phyloP scores from a whole-genome alignment of 768 basidiomycete species.

The Clitopilus hobsonii region DNA sequence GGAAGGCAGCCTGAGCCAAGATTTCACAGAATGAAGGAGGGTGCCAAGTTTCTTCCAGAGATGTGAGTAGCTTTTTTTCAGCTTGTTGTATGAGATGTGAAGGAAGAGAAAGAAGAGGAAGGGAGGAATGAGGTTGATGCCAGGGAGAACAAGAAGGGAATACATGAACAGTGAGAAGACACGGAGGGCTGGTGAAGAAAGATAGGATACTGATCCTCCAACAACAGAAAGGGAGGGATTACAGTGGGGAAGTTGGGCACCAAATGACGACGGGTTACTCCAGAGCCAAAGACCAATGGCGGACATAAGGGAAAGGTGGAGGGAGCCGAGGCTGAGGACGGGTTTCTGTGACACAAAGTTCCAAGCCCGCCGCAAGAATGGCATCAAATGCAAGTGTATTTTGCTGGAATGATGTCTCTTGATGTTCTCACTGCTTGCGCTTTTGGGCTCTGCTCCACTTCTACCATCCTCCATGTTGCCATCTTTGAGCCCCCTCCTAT shows the following conservation, averaged over 20 bases:
- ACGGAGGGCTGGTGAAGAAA: not conserved
- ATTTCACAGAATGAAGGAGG: no score
- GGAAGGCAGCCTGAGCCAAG: not conserved
- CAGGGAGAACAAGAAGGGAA: not conserved
- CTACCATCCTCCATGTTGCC: no score
- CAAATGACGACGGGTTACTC: constrained; percentile 8
- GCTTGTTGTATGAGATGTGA: not conserved
- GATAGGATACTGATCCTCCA: not conserved
- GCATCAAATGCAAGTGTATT: not conserved
- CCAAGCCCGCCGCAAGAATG: not conserved
- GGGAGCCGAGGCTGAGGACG: constrained; percentile 11
- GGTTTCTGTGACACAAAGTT: not conserved
- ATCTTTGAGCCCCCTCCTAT: no score
- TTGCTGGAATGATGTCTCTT: not conserved
- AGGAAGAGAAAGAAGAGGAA: not conserved
- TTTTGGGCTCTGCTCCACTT: no score
- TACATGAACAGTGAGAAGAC: not conserved
- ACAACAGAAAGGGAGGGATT: not conserved
- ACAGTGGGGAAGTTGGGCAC: not conserved
- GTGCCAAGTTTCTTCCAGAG: no score
- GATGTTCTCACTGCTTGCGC: constrained; percentile 2
- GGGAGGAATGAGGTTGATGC: not conserved
- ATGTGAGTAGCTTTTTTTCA: no score
- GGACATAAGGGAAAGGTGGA: constrained; percentile 16
- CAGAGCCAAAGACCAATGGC: constrained; percentile 17